Base-by-base conservation (phyloP, 1,284 basidiomycete genomes). In the Ustilago tritici region DNA sequence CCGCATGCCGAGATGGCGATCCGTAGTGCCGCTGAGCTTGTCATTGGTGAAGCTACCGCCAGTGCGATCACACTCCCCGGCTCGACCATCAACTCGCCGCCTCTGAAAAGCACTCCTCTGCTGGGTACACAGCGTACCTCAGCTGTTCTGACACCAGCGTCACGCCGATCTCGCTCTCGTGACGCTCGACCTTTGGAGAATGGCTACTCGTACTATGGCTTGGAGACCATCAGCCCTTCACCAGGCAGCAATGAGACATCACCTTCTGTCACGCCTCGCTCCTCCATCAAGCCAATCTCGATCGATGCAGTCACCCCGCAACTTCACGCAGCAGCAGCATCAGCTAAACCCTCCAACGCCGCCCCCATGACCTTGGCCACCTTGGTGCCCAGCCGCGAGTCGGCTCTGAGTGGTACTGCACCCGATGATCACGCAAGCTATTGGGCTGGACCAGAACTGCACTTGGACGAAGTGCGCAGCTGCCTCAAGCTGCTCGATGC, bases 121-220 rank as follows among this genome's bases (percentile, higher is more conserved):
- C 57, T 70, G 17, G 69, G 69, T 9, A 62, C 76, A 4, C 68
- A 65, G 50, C 64, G 68, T 15, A 50, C 41, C 17, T 41, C 61
- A 7, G 66, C 28, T 12, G 55, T 40, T 3, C 56, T 58, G 4
- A 56, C 65, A 12, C 56, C 72, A 14, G 65, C 73, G 11, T 63
- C 65, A 1, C 76, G 67, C 32, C 76, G 80, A 2, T 71, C 79
- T 12, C 76, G 76, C 14, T 82, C 80, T 5, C 76, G 70, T 28
- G 80, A 83, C 32, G 63, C 72, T 3, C 57, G 76, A 17, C 68
- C 82, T n/a, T 56, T 82, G 32, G 54, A 65, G 34, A 76, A 80
- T 12, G 82, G 83, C 49, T 85, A 82, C 70, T 82, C 82, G 34
- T 84, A 82, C 69, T 85, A 83, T 52, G 84, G 82, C 34, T 65